Conservation (phyloP, 2,329 filamentous ascomycete genomes). For the Camptophora hylomeconis region DNA sequence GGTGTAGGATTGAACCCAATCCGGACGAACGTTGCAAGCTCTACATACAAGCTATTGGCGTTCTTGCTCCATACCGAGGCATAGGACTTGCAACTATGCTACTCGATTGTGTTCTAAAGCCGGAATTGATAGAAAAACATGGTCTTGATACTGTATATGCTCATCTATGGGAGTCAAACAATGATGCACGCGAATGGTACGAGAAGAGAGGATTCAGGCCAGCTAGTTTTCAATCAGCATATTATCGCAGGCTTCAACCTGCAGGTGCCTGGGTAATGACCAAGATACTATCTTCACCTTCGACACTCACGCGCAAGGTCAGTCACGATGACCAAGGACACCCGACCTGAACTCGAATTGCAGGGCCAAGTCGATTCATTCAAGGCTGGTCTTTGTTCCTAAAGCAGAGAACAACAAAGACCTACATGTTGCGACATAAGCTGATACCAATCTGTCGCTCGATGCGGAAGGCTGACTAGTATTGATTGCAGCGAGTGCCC, state of each 20-base stretch:
- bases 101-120: conserved; percentile 30
- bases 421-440: too few species aligned
- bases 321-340: too few species aligned
- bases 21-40: conserved; percentile 27
- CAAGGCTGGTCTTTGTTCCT: too few species aligned
- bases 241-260: conserved; percentile 47
- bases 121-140: conserved; percentile 6
- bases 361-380: too few species aligned
- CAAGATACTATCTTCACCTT: too few species aligned
- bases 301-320: too few species aligned
- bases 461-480: too few species aligned
- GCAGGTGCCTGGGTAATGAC: conserved; percentile 40
- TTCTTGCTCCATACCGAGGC: conserved; percentile 46
- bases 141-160: conserved; percentile 38
- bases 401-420: too few species aligned
- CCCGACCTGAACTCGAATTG: too few species aligned
- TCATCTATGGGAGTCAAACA: conserved; percentile 52
- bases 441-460: too few species aligned
- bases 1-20: conserved; percentile 31
- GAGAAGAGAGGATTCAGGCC: conserved; percentile 42
- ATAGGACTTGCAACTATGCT: conserved; percentile 45
- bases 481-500: too few species aligned
- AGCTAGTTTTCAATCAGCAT: conserved; percentile 38
- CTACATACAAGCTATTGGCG: conserved; percentile 49
- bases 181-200: conserved; percentile 49